Evolutionary conservation across 306 rosid species (phyloP).

Genomic region (Medicago ruthenica): DNA sequence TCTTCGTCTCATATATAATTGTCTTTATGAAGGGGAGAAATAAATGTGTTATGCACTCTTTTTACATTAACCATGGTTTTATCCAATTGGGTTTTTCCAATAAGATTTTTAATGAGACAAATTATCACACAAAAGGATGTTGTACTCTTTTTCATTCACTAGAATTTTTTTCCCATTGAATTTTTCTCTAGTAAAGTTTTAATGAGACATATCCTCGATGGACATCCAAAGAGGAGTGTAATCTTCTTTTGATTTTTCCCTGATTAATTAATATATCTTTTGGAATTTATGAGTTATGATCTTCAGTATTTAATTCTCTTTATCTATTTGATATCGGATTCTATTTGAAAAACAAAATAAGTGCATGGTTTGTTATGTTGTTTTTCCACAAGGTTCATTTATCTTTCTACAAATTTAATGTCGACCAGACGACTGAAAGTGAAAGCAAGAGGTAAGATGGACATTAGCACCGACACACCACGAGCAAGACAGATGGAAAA

Average conservation of each 20-base stretch:
- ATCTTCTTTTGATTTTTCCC: slow-evolving; percentile 16
- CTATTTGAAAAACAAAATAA: neutral
- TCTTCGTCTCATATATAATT: too few species aligned
- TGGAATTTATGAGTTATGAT: slow-evolving; percentile 20
- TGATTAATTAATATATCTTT: slow-evolving; percentile 13
- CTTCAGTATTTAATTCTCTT: slow-evolving; percentile 22
- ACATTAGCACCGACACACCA: slow-evolving; percentile 79
- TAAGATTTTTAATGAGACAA: too few species aligned
- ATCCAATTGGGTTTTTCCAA: too few species aligned
- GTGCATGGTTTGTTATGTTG: neutral
- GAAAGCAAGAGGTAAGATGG: slow-evolving; percentile 63
- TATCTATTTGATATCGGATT: slow-evolving; percentile 1
- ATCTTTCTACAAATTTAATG: slow-evolving; percentile 32
- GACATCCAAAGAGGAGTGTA: too few species aligned
- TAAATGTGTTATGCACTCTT: too few species aligned
- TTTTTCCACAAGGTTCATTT: slow-evolving; percentile 37
- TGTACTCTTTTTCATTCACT: too few species aligned
- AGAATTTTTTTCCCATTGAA: too few species aligned
- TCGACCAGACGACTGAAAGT: slow-evolving; percentile 44
- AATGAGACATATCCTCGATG: too few species aligned
- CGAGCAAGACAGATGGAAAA: slow-evolving; percentile 93
- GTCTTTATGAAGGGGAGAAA: too few species aligned
- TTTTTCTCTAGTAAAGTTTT: too few species aligned
- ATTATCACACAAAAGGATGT: too few species aligned
- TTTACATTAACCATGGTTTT: too few species aligned